Evolutionary conservation across 768 basidiomycete species (phyloP).

Genomic region (Pleurotus ostreatus): DNA sequence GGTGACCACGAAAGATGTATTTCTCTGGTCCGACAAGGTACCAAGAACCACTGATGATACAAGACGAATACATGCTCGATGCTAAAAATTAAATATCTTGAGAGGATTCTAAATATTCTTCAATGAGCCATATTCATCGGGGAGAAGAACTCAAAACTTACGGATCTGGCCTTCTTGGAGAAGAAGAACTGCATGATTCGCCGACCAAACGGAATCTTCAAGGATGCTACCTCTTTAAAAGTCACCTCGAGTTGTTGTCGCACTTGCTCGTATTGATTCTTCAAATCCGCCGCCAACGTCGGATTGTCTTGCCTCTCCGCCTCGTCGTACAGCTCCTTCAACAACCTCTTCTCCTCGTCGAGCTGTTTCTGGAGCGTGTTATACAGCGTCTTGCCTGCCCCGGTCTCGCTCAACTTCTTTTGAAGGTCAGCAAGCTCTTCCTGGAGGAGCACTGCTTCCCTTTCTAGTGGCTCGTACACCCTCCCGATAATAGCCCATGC

Average conservation of each 20-base stretch:
- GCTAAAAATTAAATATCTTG: too few relatives aligned
- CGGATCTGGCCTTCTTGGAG: constrained; percentile 6
- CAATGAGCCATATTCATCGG: too few relatives aligned
- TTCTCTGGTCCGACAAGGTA: too few relatives aligned
- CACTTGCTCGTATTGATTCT: constrained; percentile 5
- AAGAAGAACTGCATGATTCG: constrained; percentile 6
- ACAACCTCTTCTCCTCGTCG: constrained; percentile 7
- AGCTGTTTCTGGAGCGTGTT: constrained; percentile 9
- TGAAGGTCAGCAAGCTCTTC: constrained; percentile 10
- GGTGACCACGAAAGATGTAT: too few relatives aligned
- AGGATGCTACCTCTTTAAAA: constrained; percentile 6
- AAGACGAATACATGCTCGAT: too few relatives aligned
- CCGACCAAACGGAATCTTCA: constrained; percentile 7
- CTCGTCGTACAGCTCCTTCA: constrained; percentile 7
- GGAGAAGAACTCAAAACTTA: background rate
- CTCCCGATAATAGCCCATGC: constrained; percentile 8
- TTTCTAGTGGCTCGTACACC: background rate
- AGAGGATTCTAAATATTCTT: too few relatives aligned
- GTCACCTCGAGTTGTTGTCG: constrained; percentile 3
- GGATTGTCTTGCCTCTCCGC: constrained; percentile 6
- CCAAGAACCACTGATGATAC: too few relatives aligned
- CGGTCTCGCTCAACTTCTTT: constrained; percentile 8
- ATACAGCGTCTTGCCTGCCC: constrained; percentile 7
- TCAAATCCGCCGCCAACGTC: background rate
- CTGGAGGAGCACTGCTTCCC: constrained; percentile 6